Evolutionary conservation across 306 rosid species (phyloP), one percentile per base, ranked within the genome.

Genomic region (Vachellia collinsii): DNA sequence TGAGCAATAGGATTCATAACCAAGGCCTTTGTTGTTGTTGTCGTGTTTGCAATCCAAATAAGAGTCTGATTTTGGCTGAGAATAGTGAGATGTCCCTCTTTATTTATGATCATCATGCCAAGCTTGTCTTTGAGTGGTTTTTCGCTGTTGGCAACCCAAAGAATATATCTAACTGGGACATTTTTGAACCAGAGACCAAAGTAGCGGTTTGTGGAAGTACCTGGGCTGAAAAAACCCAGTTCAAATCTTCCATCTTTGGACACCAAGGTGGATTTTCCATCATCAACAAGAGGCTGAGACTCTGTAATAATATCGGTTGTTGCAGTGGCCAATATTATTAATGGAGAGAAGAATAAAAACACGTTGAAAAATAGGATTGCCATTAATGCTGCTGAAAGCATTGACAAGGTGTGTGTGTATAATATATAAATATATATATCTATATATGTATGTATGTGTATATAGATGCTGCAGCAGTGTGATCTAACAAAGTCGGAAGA

Each of bases 111-210:
- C 50, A 87, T 58, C 70, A 7, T 42, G n/a, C 92, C 83, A 16
- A 10, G 87, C 0, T 77, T 78, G 22, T 79, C 78, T 1, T 48
- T 67, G 62, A 84, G 65, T 3, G 89, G 91, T 9, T 80, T 89
- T 8, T 63, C 72, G 3, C 87, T 20, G 42, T 87, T 89, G 5
- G 91, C 91, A 23, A 89, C 89, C 93, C 88, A 91, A 70, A 87
- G 90, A 34, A 82, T 73, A 4, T 84, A 79, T 65, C 3, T 67
- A 8, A 48, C 47, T 3, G 82, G 50, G 61, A 87, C 75, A 6
- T 29, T 80, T 19, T 72, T 70, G 81, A 75, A 89, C 91, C 92
- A 88, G 9, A 91, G 87, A 44, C 92, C 97, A 13, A 86, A 3
- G 50, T 88, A 88, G 8, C 83, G 80, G 1, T 65, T 79, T 22